Evolutionary conservation across 768 basidiomycete species (phyloP).

Genomic region (Russula emetica): DNA sequence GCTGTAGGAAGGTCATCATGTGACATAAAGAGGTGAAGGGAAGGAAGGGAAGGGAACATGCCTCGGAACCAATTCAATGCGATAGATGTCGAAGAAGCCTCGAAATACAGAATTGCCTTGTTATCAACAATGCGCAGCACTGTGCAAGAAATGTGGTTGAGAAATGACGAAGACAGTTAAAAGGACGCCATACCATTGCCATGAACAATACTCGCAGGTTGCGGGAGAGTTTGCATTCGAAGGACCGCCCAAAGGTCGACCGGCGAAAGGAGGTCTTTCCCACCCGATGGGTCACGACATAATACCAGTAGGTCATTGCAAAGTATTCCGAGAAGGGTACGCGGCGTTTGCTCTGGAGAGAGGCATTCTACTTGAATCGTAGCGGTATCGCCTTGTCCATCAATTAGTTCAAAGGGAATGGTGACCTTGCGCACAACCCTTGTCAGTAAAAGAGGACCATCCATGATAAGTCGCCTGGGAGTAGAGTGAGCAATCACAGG

Average conservation of each 20-base stretch:
- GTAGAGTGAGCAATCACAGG: slow-evolving; percentile 11
- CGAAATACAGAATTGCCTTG: slow-evolving; percentile 88
- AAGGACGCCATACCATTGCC: slow-evolving; percentile 58
- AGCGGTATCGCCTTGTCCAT: slow-evolving; percentile 70
- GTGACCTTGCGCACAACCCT: slow-evolving; percentile 87
- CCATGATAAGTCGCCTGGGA: slow-evolving; percentile 83
- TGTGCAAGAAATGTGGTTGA: slow-evolving; percentile 32
- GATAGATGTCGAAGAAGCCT: slow-evolving; percentile 77
- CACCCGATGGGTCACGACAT: slow-evolving; percentile 80
- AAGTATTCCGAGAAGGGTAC: slow-evolving; percentile 73
- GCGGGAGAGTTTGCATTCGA: slow-evolving; percentile 88
- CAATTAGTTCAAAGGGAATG: slow-evolving; percentile 75
- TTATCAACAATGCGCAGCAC: slow-evolving; percentile 87
- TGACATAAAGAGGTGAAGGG: slow-evolving; percentile 6
- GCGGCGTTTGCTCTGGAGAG: slow-evolving; percentile 77
- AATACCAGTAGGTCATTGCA: slow-evolving; percentile 94
- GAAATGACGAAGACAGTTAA: slow-evolving; percentile 6
- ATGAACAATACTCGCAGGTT: slow-evolving; percentile 86
- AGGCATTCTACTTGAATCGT: slow-evolving; percentile 89
- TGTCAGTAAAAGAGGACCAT: slow-evolving; percentile 78
- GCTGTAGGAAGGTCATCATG: slow-evolving; percentile 41
- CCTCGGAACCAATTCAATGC: slow-evolving; percentile 90
- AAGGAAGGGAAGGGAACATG: slow-evolving; percentile 33
- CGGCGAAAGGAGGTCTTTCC: slow-evolving; percentile 62
- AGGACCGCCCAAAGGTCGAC: slow-evolving; percentile 98